These are phyloP conservation scores for Colletotrichum plurivorum DNA, from an alignment of 2,329 filamentous ascomycete species.

Conservation along the genomic window DNA sequence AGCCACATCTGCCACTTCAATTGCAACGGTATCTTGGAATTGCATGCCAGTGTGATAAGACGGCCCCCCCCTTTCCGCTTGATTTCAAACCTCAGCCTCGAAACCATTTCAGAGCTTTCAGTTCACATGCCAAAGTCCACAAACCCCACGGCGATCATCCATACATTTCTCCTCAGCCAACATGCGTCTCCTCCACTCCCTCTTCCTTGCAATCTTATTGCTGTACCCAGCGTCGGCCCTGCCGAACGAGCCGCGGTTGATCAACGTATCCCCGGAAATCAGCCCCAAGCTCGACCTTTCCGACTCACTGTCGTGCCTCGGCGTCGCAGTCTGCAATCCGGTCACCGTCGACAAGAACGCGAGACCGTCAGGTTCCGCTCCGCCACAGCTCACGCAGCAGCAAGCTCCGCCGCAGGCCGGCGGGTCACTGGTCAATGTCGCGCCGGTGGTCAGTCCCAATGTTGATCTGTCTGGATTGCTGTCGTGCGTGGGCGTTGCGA, in stretches of 20 bases:
- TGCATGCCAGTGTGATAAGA: too few relatives aligned
- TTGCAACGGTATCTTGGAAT: too few relatives aligned
- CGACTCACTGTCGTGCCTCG: neutral
- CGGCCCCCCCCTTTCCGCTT: too few relatives aligned
- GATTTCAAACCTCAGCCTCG: too few relatives aligned
- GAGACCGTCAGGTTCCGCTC: neutral
- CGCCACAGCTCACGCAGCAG: neutral
- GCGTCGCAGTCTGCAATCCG: constrained; percentile 5
- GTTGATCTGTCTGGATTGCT: neutral
- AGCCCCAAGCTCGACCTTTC: neutral
- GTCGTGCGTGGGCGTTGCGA: neutral
- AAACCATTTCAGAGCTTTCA: too few relatives aligned
- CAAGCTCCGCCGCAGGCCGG: neutral
- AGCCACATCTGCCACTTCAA: too few relatives aligned
- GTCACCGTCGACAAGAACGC: neutral
- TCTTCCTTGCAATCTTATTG: neutral
- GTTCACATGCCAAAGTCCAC: too few relatives aligned
- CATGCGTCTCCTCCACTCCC: neutral
- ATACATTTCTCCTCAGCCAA: neutral
- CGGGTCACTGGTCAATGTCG: constrained; percentile 9
- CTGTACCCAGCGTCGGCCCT: neutral
- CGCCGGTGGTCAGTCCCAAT: neutral
- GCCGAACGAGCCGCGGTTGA: neutral
- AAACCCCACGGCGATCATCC: neutral
- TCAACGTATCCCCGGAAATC: constrained; percentile 4